Base-by-base conservation (phyloP, 768 basidiomycete genomes). In the Lactarius hatsudake region DNA sequence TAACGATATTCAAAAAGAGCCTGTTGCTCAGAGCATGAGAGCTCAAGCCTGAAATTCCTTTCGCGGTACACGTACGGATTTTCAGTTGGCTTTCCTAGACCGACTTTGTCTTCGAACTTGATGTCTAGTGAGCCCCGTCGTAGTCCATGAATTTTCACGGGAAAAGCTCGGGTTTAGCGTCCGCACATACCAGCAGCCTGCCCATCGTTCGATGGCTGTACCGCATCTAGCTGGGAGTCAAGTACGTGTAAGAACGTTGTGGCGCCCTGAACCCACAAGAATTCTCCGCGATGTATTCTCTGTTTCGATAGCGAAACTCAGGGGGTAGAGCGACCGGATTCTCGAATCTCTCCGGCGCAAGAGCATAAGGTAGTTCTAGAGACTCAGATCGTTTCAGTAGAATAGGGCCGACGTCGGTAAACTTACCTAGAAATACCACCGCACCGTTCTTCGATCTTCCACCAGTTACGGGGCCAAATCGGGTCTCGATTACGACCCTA, bases 331-430 rank as follows among this genome's bases (percentile, higher is more conserved):
- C 79, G 30, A 80, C 71, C 4, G 89, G 86, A 72, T 91, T 86
- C 59, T 85, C 77, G 71, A 91, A 92, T 30, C 89, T 81, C 17
- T 73, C 75, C 0, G 89, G 88, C 34, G 88, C 84, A 18, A 88
- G 74, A 2, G 87, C 90, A 73, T 88, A 93, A 5, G 90, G 89
- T 61, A 93, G 78, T 78, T 93, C 89, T 92, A 64, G 17, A 54
- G 48, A 45, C 55, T 23, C 56, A 40, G 28, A 34, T 59, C 7
- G 5, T 17, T 54, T 61, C 40, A 34, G n/a, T 60, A 54, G 61
- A 36, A 20, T 32, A n/a, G 12, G 3, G 13, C 34, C 57, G 30
- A 15, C 12, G 30, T n/a, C 18, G 17, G n/a, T 20, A 61, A 59
- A 73, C 78, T 30, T 71, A 88, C 89, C 89, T 45, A 91, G 78